Percentiles rank a stretch among this genome's conserved stretches.
phyloP scores from a whole-genome alignment of 371 early-diverging fungal genomes.

The Syncephalastrum contaminatum region DNA sequence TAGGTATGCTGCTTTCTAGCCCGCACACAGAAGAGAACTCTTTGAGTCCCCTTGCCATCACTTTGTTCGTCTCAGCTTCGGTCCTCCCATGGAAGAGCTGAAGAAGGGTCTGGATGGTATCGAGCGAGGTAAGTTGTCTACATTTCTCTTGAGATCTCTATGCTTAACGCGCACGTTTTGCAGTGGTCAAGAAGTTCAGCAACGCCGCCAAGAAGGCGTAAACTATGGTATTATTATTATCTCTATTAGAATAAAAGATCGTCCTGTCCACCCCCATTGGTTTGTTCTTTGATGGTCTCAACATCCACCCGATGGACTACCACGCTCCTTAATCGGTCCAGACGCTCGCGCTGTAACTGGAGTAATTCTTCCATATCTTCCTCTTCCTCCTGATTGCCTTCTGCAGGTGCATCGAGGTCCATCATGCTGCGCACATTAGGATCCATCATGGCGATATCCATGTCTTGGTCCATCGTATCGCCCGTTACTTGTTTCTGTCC shows the following conservation, averaged over 20 bases:
- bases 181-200: too few relatives aligned
- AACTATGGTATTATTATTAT: neutral
- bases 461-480: slow-evolving; percentile 10
- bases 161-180: too few relatives aligned
- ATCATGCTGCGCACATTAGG: slow-evolving; percentile 4
- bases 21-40: slow-evolving; percentile 48
- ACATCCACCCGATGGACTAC: slow-evolving; percentile 47
- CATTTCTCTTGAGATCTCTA: too few relatives aligned
- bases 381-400: slow-evolving; percentile 15
- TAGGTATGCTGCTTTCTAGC: slow-evolving; percentile 15
- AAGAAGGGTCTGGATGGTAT: slow-evolving; percentile 45
- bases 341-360: slow-evolving; percentile 42
- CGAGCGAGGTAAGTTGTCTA: slow-evolving; percentile 25
- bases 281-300: slow-evolving; percentile 26
- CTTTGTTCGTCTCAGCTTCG: slow-evolving; percentile 49
- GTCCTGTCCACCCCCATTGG: slow-evolving; percentile 27
- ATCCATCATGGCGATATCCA: slow-evolving; percentile 14
- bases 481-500: slow-evolving; percentile 1
- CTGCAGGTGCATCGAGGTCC: slow-evolving; percentile 10
- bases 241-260: slow-evolving; percentile 43
- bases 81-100: slow-evolving; percentile 48
- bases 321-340: slow-evolving; percentile 41
- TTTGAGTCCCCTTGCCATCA: slow-evolving; percentile 52
- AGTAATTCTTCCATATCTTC: slow-evolving; percentile 48
- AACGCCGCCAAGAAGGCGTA: too few relatives aligned